Conservation (phyloP, 2,329 filamentous ascomycete genomes). For the Neofusicoccum ribis region DNA sequence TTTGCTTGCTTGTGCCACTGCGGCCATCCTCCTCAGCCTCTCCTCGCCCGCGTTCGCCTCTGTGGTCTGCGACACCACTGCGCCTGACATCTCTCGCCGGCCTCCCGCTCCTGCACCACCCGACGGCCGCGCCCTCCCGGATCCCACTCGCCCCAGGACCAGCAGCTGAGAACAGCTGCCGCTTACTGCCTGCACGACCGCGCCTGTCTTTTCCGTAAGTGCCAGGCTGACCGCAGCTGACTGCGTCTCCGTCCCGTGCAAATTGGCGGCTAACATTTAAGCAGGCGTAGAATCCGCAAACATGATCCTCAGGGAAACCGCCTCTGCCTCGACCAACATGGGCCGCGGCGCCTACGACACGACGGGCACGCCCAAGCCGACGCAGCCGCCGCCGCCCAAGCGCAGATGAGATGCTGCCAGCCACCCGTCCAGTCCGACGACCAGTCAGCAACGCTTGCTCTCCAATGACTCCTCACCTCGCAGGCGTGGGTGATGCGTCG, state of each 20-base stretch:
- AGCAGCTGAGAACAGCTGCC: neutral
- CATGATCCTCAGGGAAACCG: slow-evolving; percentile 46
- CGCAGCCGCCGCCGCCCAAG: slow-evolving; percentile 42
- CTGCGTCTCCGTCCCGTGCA: slow-evolving; percentile 18
- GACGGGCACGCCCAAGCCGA: slow-evolving; percentile 50
- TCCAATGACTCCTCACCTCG: slow-evolving; percentile 15
- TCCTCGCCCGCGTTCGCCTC: slow-evolving; percentile 4
- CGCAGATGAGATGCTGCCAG: slow-evolving; percentile 29
- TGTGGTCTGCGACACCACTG: slow-evolving; percentile 16
- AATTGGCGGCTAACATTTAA: slow-evolving; percentile 26
- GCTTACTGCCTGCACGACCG: neutral
- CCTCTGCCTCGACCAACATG: slow-evolving; percentile 45
- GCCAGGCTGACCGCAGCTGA: slow-evolving; percentile 21
- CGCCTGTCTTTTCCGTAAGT: slow-evolving; percentile 21
- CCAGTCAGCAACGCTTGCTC: slow-evolving; percentile 8
- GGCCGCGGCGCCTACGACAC: slow-evolving; percentile 52
- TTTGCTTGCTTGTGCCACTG: slow-evolving; percentile 3
- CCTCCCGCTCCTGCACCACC: slow-evolving; percentile 5
- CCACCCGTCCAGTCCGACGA: neutral
- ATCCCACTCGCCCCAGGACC: neutral
- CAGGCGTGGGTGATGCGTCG: slow-evolving; percentile 16
- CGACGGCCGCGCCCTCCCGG: slow-evolving; percentile 2
- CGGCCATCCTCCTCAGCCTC: neutral
- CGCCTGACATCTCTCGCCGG: neutral
- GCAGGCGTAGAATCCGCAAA: slow-evolving; percentile 27